Evolutionary conservation across 140 eudicot genomes (phyloP), one percentile per base, ranked within the genome.

Genomic region (Ambrosia hybrid): DNA sequence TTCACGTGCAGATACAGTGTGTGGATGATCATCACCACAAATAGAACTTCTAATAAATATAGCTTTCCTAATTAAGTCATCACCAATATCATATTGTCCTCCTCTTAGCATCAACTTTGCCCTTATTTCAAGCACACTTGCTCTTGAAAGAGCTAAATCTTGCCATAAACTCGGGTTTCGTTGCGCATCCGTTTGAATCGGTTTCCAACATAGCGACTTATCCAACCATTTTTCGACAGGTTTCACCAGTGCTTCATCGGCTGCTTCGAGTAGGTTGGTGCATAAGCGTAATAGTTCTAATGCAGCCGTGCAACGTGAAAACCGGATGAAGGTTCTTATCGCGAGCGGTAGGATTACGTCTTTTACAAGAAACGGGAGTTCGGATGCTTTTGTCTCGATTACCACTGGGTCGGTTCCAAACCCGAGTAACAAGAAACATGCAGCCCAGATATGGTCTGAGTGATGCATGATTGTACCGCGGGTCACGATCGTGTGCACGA

Each of bases 91-190:
- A 68, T 87, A 93, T 74, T 87, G 95, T 2, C 96, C 89, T 6
- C 98, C 98, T 86, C 91, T 82, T 30, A 90, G 73, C 98, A 93
- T 90, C 68, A 93, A 72, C 70, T 93, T 93, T 0, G 98, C 98
- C 82, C 98, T 75, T 41, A 89, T 85, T 72, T 93, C 98, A 16
- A 93, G 80, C 68, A 90, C 92, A 14, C 87, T 84, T 33, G 97
- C 97, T 83, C 98, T 80, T 7, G 92, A 79, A 57, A 90, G 76
- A 0, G 98, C 97, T 64, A 93, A 81, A 39, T 93, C 96, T 77
- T 90, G 98, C 98, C 98, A 93, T 11, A 93, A 84, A 68, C 82
- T 79, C 26, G 97, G 97, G 71, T 93, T 93, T 58, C 90, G 73
- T 75, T 93, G 94, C 1, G 98, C 98, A 53, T 69, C 86, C 11